These are phyloP conservation scores for Camellia lanceoleosa DNA, from an alignment of 148 eudicot species.

Conservation along the genomic window DNA sequence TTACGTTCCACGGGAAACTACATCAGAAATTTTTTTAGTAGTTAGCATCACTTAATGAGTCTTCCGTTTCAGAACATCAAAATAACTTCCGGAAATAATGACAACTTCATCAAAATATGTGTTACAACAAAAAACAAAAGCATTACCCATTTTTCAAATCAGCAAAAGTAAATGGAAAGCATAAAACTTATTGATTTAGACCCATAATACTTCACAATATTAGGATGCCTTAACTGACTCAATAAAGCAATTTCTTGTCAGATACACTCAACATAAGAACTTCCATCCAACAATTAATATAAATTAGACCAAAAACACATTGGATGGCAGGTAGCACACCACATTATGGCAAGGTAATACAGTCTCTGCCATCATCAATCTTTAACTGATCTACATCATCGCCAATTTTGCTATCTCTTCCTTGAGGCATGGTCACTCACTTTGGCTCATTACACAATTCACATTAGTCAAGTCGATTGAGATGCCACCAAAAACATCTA, in stretches of 20 bases:
- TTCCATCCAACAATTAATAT: not conserved
- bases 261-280: constrained; percentile 19
- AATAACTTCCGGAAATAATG: not conserved
- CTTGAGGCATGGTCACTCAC: too few relatives aligned
- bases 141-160: not conserved
- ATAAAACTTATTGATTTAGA: constrained; percentile 65
- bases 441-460: too few relatives aligned
- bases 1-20: not conserved
- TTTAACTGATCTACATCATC: too few relatives aligned
- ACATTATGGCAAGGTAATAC: not conserved
- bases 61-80: not conserved
- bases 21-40: too few relatives aligned
- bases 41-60: not conserved
- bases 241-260: constrained; percentile 75
- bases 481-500: too few relatives aligned
- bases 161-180: not conserved
- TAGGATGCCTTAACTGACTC: constrained; percentile 82
- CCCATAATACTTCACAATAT: constrained; percentile 95
- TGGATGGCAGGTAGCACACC: not conserved
- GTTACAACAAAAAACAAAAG: not conserved
- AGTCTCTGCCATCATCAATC: too few relatives aligned
- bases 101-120: not conserved
- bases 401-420: too few relatives aligned
- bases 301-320: not conserved
- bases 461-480: too few relatives aligned